Conservation (phyloP, 441 rosid species). For the Croton laevigatus region DNA sequence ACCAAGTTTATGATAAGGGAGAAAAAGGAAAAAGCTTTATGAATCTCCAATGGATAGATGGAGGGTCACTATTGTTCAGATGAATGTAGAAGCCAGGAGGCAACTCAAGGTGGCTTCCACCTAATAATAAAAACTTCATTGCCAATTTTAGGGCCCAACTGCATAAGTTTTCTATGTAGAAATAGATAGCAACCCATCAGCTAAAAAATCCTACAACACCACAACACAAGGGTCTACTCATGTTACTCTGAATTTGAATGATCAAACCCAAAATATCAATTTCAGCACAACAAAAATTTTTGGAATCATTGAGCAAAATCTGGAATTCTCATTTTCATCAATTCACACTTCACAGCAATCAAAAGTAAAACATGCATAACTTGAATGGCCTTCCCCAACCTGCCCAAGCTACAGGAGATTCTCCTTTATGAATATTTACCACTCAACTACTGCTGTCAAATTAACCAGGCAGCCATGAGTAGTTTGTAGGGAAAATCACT, state of each 20-base stretch:
- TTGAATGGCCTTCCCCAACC: background rate
- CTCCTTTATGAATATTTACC: background rate
- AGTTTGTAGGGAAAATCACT: background rate
- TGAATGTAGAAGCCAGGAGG: conserved; percentile 30
- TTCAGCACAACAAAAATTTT: background rate
- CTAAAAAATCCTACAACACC: conserved; percentile 10
- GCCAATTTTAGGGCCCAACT: conserved; percentile 37
- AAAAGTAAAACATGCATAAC: background rate
- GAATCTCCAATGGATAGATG: conserved; percentile 20
- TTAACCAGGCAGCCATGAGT: conserved; percentile 1
- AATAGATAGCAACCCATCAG: conserved; percentile 22
- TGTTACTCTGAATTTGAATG: background rate
- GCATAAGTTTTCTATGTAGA: conserved; percentile 19
- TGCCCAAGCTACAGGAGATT: background rate
- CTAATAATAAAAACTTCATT: conserved; percentile 27
- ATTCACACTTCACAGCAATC: too few relatives aligned
- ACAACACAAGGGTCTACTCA: background rate
- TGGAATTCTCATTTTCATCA: background rate
- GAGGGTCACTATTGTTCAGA: conserved; percentile 21
- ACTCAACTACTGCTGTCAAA: background rate
- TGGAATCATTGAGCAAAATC: background rate
- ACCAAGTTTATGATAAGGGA: conserved; percentile 24
- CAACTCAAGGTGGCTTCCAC: conserved; percentile 46
- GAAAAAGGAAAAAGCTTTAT: conserved; percentile 21
- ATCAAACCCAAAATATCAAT: background rate